Base-by-base conservation (phyloP, 768 basidiomycete species). In the Lyophyllum semitale region DNA sequence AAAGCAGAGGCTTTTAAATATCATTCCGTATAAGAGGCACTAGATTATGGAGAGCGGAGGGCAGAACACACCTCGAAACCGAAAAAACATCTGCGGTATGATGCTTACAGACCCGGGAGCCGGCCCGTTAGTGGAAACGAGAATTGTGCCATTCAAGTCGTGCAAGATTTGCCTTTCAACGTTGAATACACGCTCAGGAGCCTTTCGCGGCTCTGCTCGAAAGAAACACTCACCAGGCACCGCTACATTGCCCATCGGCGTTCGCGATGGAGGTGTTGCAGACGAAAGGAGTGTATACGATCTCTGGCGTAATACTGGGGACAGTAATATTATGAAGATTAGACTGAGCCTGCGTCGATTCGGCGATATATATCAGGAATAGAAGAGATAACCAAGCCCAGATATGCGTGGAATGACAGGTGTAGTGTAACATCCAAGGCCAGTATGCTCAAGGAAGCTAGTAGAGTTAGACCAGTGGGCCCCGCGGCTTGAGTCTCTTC, bases 41-140 rank as follows among this genome's bases (percentile, higher is more conserved):
- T 45, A 35, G 33, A 41, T 8, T 26, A n/a, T 30, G 38, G 20
- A 4, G 22, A 35, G 33, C 12, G 2, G 20, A 43, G n/a, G n/a
- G n/a, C n/a, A 12, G 22, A 27, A 58, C 69, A 51, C 59, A 83
- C 84, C 84, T 71, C 72, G 73, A 68, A 84, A 83, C 29, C 69
- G 72, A 51, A 86, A 64, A 61, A 84, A 85, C 71, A 85, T 71
- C 54, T 85, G 84, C 1, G 83, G 84, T 54, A 83, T 66, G 35
- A 82, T 73, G 52, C 76, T 66, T 20, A 66, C 73, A 15, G 75
- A 68, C 37, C 66, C 68, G 35, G 73, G 62, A 59, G 72, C 71
- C 5, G 81, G 78, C 1, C 84, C 83, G 41, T 66, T 57, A 18
- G 81, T 79, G 33, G 74, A 70, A 23, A 75, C 67, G 30, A 68